A percentile compares a stretch with the other conserved stretches of the same genome.
Evolutionary conservation across 1,284 basidiomycete genomes (phyloP).

Genomic region (Cutaneotrichosporon dermatis): DNA sequence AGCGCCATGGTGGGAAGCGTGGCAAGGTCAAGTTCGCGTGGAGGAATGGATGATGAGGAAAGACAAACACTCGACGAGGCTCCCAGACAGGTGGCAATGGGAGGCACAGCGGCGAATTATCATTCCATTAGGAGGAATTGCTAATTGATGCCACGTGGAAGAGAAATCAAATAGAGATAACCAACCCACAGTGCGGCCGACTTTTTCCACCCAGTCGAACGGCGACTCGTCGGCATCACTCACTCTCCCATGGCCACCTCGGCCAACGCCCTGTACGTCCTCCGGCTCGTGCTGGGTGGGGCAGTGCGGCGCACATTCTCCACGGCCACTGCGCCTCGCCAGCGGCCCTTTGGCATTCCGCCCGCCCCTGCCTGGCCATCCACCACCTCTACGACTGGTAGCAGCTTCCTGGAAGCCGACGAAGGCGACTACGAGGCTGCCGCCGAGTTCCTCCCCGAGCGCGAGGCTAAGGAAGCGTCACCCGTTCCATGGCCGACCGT

Average conservation of each 20-base stretch:
- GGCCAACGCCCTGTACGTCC: slow-evolving; percentile 21
- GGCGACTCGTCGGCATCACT: neutral
- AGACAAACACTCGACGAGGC: too few relatives aligned
- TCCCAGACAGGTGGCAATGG: too few relatives aligned
- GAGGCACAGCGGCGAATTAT: too few relatives aligned
- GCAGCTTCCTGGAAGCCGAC: slow-evolving; percentile 34
- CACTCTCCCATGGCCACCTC: slow-evolving; percentile 8
- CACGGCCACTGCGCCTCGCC: slow-evolving; percentile 1
- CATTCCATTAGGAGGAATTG: too few relatives aligned
- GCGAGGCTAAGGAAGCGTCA: neutral
- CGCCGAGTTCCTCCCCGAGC: slow-evolving; percentile 23
- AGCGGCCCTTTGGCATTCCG: neutral
- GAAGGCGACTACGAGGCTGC: slow-evolving; percentile 29
- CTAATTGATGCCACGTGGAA: neutral
- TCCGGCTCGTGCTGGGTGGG: slow-evolving; percentile 18
- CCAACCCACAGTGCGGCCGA: neutral
- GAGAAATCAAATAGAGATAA: neutral
- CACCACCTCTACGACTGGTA: neutral
- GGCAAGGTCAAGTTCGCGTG: neutral
- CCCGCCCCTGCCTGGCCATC: neutral
- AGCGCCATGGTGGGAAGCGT: slow-evolving; percentile 22
- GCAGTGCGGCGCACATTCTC: slow-evolving; percentile 2
- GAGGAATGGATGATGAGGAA: neutral
- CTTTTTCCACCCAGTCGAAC: neutral
- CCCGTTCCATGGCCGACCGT: slow-evolving; percentile 42